Evolutionary conservation across 2,329 filamentous ascomycete species (phyloP).

Genomic region (Biscogniauxia sp.): DNA sequence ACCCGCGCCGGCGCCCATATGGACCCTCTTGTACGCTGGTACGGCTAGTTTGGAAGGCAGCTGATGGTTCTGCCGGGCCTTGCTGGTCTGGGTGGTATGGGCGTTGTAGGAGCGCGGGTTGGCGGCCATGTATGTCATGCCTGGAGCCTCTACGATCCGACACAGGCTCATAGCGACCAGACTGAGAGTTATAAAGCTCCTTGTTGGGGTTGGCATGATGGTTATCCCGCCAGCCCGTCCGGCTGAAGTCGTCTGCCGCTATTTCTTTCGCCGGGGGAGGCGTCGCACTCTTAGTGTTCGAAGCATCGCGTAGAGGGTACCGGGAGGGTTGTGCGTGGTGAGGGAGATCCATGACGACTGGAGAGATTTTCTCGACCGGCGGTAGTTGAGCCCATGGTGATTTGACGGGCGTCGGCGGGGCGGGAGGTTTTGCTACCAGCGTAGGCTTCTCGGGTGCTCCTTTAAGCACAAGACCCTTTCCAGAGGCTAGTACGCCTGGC

Average conservation of each 20-base stretch:
- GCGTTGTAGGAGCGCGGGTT: conserved; percentile 78
- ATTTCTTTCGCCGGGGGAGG: conserved; percentile 71
- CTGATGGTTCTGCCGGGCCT: conserved; percentile 76
- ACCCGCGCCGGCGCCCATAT: conserved; percentile 76
- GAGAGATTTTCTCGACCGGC: conserved; percentile 78
- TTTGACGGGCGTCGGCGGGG: conserved; percentile 68
- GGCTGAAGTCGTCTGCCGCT: conserved; percentile 88
- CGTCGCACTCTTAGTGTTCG: conserved; percentile 52
- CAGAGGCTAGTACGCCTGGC: conserved; percentile 47
- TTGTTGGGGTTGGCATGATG: conserved; percentile 58
- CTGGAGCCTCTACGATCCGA: conserved; percentile 72
- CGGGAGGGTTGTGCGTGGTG: conserved; percentile 37
- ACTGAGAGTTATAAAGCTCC: conserved; percentile 93
- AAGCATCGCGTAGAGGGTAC: conserved; percentile 53
- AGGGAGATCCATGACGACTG: conserved; percentile 58
- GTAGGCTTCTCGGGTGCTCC: conserved; percentile 68
- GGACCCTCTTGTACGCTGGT: conserved; percentile 62
- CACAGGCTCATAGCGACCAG: conserved; percentile 88
- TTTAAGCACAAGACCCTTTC: conserved; percentile 64
- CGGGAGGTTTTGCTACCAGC: conserved; percentile 68
- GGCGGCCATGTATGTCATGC: conserved; percentile 64
- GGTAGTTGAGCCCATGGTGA: conserved; percentile 90
- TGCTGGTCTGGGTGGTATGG: conserved; percentile 59
- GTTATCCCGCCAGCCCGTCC: conserved; percentile 76
- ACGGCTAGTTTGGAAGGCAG: conserved; percentile 79